phyloP scores from a whole-genome alignment of 225 moss, liverwort and hornwort genomes.

The Neckera pumila region DNA sequence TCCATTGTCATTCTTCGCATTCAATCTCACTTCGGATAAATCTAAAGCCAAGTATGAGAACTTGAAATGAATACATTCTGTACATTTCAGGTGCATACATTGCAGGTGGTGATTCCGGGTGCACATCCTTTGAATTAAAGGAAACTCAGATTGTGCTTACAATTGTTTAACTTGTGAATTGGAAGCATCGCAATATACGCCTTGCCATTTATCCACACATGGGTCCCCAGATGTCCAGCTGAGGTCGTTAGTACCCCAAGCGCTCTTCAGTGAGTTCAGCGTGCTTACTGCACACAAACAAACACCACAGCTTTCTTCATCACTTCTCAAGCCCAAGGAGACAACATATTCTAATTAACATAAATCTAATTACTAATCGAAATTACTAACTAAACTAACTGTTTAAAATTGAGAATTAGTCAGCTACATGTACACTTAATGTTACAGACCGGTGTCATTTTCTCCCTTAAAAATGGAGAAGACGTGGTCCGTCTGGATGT shows the following conservation, averaged over 20 bases:
- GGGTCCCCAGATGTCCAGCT: constrained; percentile 24
- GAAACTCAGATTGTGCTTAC: neutral
- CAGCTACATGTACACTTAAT: neutral
- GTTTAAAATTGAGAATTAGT: neutral
- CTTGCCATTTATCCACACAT: constrained; percentile 9
- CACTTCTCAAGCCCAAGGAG: neutral
- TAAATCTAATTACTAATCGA: neutral
- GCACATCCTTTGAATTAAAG: neutral
- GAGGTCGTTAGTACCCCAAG: constrained; percentile 5
- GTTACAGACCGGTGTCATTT: neutral
- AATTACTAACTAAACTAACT: neutral
- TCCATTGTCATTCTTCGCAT: neutral
- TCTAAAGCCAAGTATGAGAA: neutral
- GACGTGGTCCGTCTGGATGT: neutral
- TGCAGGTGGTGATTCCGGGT: neutral
- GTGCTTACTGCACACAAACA: constrained; percentile 2
- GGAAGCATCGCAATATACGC: constrained; percentile 2
- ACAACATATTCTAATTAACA: no score
- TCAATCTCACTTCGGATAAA: neutral
- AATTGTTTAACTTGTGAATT: neutral
- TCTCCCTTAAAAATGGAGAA: neutral
- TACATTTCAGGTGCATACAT: neutral
- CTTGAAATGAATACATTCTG: neutral
- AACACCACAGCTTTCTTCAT: neutral
- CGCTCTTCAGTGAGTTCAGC: neutral